Conservation (phyloP, 2,329 filamentous ascomycete species). For the Diaporthe vexans region DNA sequence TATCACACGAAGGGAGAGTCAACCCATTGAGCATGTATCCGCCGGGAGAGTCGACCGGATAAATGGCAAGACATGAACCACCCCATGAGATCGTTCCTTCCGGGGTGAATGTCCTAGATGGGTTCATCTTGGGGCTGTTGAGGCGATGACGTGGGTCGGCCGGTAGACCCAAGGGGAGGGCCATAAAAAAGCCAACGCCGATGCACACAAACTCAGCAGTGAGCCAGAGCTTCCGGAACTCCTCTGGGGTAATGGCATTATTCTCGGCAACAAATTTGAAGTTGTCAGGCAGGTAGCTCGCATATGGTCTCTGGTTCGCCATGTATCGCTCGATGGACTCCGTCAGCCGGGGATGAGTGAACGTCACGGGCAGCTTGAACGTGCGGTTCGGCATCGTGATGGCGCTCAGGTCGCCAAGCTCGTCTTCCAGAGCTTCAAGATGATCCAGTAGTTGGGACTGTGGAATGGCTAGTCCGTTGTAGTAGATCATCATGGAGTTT, state of each 20-base stretch:
- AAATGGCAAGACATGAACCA: constrained; percentile 66
- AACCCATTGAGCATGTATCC: constrained; percentile 68
- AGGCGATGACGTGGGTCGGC: constrained; percentile 67
- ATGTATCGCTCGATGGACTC: constrained; percentile 48
- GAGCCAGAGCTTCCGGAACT: constrained; percentile 41
- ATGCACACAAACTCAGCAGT: constrained; percentile 46
- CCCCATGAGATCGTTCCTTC: constrained; percentile 70
- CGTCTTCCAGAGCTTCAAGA: constrained; percentile 53
- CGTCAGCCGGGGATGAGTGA: constrained; percentile 50
- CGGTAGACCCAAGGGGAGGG: constrained; percentile 53
- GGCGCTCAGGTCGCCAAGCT: constrained; percentile 55
- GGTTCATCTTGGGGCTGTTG: constrained; percentile 69
- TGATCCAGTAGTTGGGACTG: constrained; percentile 54
- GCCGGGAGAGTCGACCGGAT: constrained; percentile 69
- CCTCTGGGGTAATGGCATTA: constrained; percentile 50
- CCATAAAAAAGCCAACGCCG: constrained; percentile 54
- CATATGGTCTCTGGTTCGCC: constrained; percentile 47
- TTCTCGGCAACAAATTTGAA: constrained; percentile 49
- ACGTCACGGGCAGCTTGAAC: constrained; percentile 60
- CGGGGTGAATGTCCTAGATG: constrained; percentile 68
- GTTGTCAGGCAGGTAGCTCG: constrained; percentile 50
- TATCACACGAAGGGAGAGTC: constrained; percentile 67
- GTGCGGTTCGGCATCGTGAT: constrained; percentile 58
- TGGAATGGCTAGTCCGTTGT: constrained; percentile 56
- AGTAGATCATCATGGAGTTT: constrained; percentile 60